These are phyloP conservation scores for Aureobasidium sp. DNA, from an alignment of 2,329 filamentous ascomycete genomes.

Conservation along the genomic window DNA sequence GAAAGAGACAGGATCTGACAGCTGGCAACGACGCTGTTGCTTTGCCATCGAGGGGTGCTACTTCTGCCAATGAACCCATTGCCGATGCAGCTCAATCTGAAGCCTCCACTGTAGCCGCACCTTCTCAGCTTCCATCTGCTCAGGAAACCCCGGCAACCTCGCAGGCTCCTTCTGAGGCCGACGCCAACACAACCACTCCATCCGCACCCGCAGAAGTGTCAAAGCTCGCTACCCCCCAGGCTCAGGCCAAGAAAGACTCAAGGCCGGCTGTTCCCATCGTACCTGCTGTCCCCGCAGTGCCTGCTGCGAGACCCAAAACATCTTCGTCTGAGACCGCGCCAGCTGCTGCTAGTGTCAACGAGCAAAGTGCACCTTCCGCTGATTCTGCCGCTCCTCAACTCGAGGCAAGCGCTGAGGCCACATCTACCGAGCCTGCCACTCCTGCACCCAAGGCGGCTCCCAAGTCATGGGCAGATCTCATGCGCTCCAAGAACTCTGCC, in stretches of 20 bases:
- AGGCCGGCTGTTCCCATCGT: constrained; percentile 44
- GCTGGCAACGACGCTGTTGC: constrained; percentile 33
- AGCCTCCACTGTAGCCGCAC: constrained; percentile 35
- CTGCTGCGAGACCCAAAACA: constrained; percentile 30
- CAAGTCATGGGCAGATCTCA: constrained; percentile 61
- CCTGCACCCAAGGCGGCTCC: constrained; percentile 34
- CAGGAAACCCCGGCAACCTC: constrained; percentile 50
- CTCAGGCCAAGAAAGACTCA: constrained; percentile 32
- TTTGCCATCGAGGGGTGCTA: constrained; percentile 40
- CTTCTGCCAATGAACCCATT: constrained; percentile 19
- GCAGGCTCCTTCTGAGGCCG: constrained; percentile 47
- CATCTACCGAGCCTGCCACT: constrained; percentile 29
- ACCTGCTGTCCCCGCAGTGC: constrained; percentile 35
- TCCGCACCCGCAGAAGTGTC: constrained; percentile 34
- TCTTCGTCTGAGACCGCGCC: constrained; percentile 25
- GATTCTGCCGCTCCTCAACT: constrained; percentile 14
- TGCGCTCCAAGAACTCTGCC: constrained; percentile 42
- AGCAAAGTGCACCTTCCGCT: constrained; percentile 11
- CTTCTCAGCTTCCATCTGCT: constrained; percentile 21
- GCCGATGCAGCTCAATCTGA: constrained; percentile 30
- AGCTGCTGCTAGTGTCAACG: neutral
- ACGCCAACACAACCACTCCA: constrained; percentile 42
- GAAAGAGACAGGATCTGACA: constrained; percentile 30
- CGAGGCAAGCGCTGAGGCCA: constrained; percentile 22
- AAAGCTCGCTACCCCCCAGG: constrained; percentile 23